These are phyloP conservation scores for Gonapodya prolifera DNA, from an alignment of 192 early-diverging fungal species.

Conservation along the genomic window DNA sequence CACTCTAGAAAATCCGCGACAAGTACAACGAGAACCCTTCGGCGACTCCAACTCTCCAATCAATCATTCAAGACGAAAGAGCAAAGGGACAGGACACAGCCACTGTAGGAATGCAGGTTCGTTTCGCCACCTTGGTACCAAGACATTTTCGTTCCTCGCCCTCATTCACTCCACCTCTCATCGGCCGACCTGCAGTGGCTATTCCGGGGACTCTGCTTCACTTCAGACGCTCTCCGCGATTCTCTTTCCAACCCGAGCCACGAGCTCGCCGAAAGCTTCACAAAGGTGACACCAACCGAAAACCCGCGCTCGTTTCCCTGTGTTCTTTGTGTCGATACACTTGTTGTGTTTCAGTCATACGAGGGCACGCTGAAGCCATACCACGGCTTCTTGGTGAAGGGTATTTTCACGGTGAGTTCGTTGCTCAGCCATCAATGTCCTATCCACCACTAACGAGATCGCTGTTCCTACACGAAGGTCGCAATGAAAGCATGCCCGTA, in stretches of 20 bases:
- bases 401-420: conserved; percentile 42
- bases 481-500: conserved; percentile 89
- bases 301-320: no score
- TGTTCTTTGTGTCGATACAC: conserved; percentile 58
- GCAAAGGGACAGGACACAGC: conserved; percentile 72
- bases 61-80: conserved; percentile 59
- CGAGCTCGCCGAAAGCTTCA: background rate
- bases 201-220: background rate
- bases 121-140: no score
- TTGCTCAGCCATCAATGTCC: background rate
- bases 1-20: conserved; percentile 59
- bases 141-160: no score
- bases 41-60: conserved; percentile 65
- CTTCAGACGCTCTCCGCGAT: background rate
- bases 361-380: conserved; percentile 50
- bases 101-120: conserved; percentile 76
- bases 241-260: background rate
- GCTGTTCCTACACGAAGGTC: conserved; percentile 26
- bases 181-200: no score
- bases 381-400: conserved; percentile 56
- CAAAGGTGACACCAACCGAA: no score
- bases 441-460: background rate
- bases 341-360: conserved; percentile 56
- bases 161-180: no score
- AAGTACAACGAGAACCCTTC: conserved; percentile 54